Conservation (phyloP, 768 basidiomycete genomes). For the Dendrothele bispora region DNA sequence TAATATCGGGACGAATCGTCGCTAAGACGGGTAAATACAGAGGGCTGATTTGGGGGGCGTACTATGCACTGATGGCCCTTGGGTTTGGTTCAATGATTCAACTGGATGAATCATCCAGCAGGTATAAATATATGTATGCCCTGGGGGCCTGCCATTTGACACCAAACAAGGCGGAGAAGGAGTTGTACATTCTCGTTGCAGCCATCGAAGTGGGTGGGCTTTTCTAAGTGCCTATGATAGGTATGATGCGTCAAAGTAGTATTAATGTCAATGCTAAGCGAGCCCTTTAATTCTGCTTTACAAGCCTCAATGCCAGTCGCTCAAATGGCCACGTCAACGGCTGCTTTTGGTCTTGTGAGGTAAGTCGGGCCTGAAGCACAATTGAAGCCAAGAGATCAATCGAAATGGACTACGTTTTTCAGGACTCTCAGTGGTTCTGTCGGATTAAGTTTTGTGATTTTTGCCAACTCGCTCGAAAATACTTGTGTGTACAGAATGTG, state of each 20-base stretch:
- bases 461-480: constrained; percentile 45
- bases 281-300: constrained; percentile 61
- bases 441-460: constrained; percentile 70
- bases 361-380: constrained; percentile 23
- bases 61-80: constrained; percentile 51
- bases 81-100: constrained; percentile 74
- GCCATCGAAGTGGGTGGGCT: constrained; percentile 66
- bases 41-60: constrained; percentile 62
- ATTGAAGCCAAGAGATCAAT: not conserved
- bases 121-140: constrained; percentile 43
- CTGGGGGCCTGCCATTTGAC: not conserved
- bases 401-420: constrained; percentile 1
- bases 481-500: too few relatives aligned
- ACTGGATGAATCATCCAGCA: constrained; percentile 56
- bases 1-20: constrained; percentile 55
- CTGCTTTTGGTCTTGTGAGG: constrained; percentile 70
- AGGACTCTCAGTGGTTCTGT: constrained; percentile 74
- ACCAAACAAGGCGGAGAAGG: constrained; percentile 53
- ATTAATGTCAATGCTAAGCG: constrained; percentile 34
- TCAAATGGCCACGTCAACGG: constrained; percentile 82
- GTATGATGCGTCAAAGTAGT: constrained; percentile 27
- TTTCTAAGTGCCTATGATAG: constrained; percentile 43
- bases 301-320: constrained; percentile 87
- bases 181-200: constrained; percentile 62
- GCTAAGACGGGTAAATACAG: constrained; percentile 60